These are phyloP conservation scores for Plantago major DNA, from an alignment of 257 asterid species.

Conservation along the genomic window DNA sequence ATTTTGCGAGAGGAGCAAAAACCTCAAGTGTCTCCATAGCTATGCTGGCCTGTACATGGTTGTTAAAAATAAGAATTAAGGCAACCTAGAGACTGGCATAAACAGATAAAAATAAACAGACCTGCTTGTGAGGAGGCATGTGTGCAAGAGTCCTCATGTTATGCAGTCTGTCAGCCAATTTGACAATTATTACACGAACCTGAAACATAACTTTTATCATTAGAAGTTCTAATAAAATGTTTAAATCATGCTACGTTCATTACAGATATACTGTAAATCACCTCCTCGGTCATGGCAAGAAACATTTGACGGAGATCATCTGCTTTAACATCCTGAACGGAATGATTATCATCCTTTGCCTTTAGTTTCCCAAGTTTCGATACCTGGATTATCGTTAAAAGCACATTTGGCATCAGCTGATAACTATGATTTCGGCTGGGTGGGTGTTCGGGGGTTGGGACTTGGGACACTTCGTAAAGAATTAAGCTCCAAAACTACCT, in stretches of 20 bases:
- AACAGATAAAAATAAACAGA: conserved; percentile 22
- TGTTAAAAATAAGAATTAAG: conserved; percentile 16
- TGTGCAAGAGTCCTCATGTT: conserved; percentile 95
- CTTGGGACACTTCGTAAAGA: background rate
- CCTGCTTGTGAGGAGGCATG: conserved; percentile 99
- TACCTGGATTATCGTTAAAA: conserved; percentile 44
- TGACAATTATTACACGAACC: conserved; percentile 96
- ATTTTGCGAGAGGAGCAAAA: conserved; percentile 90
- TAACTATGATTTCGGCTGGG: conserved; percentile 7
- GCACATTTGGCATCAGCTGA: conserved; percentile 17
- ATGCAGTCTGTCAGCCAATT: conserved; percentile 90
- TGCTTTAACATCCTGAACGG: conserved; percentile 94
- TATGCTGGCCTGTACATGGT: conserved; percentile 64
- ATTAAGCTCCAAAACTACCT: conserved; percentile 37
- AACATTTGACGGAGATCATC: conserved; percentile 97
- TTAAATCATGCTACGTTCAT: conserved; percentile 9
- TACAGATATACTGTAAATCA: conserved; percentile 18
- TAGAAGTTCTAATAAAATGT: conserved; percentile 13
- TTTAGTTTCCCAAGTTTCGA: conserved; percentile 94
- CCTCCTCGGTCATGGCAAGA: conserved; percentile 98
- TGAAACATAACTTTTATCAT: conserved; percentile 31
- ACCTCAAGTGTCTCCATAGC: conserved; percentile 92
- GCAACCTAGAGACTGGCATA: conserved; percentile 11
- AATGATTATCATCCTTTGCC: conserved; percentile 63
- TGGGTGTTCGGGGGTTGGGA: too few species aligned